These are phyloP conservation scores for Penicillium ochrochloron DNA, from an alignment of 495 filamentous ascomycete species.

Conservation along the genomic window DNA sequence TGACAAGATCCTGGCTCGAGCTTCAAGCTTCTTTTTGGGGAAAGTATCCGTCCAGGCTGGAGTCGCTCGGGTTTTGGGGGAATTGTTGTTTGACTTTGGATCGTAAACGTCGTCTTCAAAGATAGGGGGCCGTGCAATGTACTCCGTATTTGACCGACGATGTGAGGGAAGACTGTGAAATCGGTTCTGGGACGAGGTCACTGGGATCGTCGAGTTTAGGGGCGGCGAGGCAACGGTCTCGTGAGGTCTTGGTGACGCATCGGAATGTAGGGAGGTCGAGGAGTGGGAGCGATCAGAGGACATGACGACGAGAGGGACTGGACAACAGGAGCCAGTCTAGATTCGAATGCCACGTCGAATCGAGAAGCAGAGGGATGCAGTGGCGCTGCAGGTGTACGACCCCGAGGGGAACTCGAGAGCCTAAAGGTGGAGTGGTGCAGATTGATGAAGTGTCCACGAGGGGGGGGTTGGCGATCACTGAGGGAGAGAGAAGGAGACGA, in stretches of 20 bases:
- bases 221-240: conserved; percentile 35
- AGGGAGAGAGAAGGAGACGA: conserved; percentile 1
- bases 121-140: conserved; percentile 37
- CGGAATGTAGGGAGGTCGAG: conserved; percentile 35
- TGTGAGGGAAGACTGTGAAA: conserved; percentile 37
- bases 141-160: conserved; percentile 50
- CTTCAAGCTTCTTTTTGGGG: conserved; percentile 48
- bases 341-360: conserved; percentile 46
- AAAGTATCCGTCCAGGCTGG: conserved; percentile 39
- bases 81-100: conserved; percentile 26
- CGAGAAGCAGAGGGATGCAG: conserved; percentile 20
- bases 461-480: not conserved
- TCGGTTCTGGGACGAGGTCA: conserved; percentile 23
- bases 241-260: conserved; percentile 28
- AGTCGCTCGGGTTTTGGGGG: conserved; percentile 16
- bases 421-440: conserved; percentile 14
- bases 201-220: conserved; percentile 24
- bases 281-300: conserved; percentile 25
- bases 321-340: conserved; percentile 18
- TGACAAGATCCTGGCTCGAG: conserved; percentile 46
- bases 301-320: conserved; percentile 18
- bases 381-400: conserved; percentile 31
- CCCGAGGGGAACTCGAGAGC: not conserved
- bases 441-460: conserved; percentile 13
- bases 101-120: conserved; percentile 29